Evolutionary conservation across 2,329 filamentous ascomycete genomes (phyloP).

Genomic region (Claviceps sp.): DNA sequence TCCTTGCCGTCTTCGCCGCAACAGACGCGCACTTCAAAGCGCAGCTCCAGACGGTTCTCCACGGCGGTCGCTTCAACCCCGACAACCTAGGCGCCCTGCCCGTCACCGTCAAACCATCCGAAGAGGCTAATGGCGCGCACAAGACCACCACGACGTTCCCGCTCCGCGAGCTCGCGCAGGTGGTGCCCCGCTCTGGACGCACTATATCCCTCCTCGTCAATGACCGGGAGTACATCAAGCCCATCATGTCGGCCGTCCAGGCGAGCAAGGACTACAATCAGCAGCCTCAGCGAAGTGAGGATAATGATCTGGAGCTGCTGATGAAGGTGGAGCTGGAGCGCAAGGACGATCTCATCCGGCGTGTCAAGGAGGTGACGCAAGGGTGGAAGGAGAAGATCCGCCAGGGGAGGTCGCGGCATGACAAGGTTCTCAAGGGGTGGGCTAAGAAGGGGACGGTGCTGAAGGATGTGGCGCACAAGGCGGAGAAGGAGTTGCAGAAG

Average conservation of each 20-base stretch:
- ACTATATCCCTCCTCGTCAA: slow-evolving; percentile 28
- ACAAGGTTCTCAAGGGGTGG: slow-evolving; percentile 37
- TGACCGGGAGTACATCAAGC: slow-evolving; percentile 33
- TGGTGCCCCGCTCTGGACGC: slow-evolving; percentile 33
- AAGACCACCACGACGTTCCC: slow-evolving; percentile 23
- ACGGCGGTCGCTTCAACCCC: slow-evolving; percentile 39
- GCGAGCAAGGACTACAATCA: slow-evolving; percentile 41
- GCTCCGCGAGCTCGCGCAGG: slow-evolving; percentile 41
- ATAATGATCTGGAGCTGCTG: slow-evolving; percentile 46
- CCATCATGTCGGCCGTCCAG: slow-evolving; percentile 43
- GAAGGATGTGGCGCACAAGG: slow-evolving; percentile 34
- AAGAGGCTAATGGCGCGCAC: slow-evolving; percentile 1
- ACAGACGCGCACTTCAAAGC: slow-evolving; percentile 29
- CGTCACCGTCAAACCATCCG: slow-evolving; percentile 22
- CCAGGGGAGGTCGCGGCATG: slow-evolving; percentile 31
- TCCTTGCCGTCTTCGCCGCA: slow-evolving; percentile 28
- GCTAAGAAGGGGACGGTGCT: slow-evolving; percentile 28
- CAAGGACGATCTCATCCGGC: slow-evolving; percentile 30
- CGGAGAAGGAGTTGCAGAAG: slow-evolving; percentile 34
- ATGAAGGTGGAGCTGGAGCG: slow-evolving; percentile 39
- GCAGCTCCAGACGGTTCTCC: slow-evolving; percentile 25
- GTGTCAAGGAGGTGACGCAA: slow-evolving; percentile 32
- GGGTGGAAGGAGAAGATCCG: slow-evolving; percentile 38
- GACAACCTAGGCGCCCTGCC: slow-evolving; percentile 32
- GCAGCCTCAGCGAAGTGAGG: slow-evolving; percentile 43